Evolutionary conservation across 1,139 yeast species (phyloP).

Genomic region (Sugiyamaella xylanicola): DNA sequence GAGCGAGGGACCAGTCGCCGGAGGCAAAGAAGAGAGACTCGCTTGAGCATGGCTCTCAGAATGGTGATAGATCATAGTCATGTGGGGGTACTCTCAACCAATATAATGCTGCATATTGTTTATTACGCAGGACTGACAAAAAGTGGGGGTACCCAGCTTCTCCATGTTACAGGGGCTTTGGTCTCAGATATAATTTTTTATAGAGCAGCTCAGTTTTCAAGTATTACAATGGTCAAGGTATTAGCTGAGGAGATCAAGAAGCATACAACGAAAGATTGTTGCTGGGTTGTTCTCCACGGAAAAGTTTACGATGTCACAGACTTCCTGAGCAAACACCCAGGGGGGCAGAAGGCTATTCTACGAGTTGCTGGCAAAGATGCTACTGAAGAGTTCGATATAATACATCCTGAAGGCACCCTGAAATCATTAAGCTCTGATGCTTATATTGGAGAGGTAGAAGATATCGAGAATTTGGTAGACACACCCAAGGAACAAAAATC

Average conservation of each 20-base stretch:
- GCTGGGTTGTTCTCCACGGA: conserved; percentile 88
- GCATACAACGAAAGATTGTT: conserved; percentile 63
- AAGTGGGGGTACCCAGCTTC: conserved; percentile 1
- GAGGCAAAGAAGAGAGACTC: not conserved
- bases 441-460: conserved; percentile 23
- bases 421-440: conserved; percentile 6
- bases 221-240: not conserved
- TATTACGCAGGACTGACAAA: not conserved
- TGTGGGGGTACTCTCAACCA: conserved; percentile 6
- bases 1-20: not conserved
- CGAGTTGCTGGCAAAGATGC: conserved; percentile 91
- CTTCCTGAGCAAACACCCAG: conserved; percentile 82
- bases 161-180: not conserved
- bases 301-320: conserved; percentile 82
- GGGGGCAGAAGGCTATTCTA: conserved; percentile 73
- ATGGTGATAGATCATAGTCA: too few species aligned
- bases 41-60: too few species aligned
- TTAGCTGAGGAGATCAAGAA: conserved; percentile 48
- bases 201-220: too few species aligned
- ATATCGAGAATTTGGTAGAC: conserved; percentile 12
- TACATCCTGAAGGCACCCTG: conserved; percentile 60
- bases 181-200: too few species aligned
- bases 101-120: not conserved
- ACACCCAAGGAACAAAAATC: not conserved
- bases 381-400: conserved; percentile 78